phyloP scores from a whole-genome alignment of 805 yeast species.

The Danielia reshetovae region DNA sequence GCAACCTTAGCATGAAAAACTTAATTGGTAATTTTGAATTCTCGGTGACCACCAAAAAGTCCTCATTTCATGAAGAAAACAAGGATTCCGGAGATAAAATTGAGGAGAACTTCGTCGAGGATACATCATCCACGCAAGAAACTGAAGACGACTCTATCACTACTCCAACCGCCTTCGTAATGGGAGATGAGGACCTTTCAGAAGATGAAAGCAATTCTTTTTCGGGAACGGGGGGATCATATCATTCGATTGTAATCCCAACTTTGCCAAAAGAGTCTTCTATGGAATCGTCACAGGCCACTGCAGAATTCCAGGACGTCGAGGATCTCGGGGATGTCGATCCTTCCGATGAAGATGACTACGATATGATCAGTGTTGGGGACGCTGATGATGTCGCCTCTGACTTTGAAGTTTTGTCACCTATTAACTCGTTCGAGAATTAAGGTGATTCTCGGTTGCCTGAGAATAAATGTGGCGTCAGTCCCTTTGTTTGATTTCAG shows the following conservation, averaged over 20 bases:
- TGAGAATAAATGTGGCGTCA: too few relatives aligned
- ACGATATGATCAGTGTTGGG: conserved; percentile 30
- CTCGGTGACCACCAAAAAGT: background rate
- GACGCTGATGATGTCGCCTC: conserved; percentile 23
- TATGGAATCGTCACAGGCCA: background rate
- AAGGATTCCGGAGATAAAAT: background rate
- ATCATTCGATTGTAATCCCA: conserved; percentile 8
- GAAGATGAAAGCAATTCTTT: background rate
- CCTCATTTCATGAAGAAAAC: background rate
- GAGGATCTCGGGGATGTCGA: conserved; percentile 6
- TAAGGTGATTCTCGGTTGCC: too few relatives aligned
- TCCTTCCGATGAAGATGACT: conserved; percentile 24
- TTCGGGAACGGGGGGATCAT: conserved; percentile 5
- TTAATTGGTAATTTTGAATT: conserved; percentile 21
- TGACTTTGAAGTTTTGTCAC: conserved; percentile 37
- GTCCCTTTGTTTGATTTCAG: too few relatives aligned
- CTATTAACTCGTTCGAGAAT: conserved; percentile 10
- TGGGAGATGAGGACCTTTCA: background rate
- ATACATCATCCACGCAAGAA: too few relatives aligned
- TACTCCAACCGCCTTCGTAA: too few relatives aligned
- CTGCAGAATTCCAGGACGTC: background rate
- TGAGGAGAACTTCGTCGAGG: background rate
- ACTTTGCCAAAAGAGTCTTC: conserved; percentile 7
- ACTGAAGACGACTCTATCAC: too few relatives aligned
- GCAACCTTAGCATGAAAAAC: conserved; percentile 20